phyloP scores from a whole-genome alignment of 2,329 filamentous ascomycete genomes.

The Trichoderma oligosporum region DNA sequence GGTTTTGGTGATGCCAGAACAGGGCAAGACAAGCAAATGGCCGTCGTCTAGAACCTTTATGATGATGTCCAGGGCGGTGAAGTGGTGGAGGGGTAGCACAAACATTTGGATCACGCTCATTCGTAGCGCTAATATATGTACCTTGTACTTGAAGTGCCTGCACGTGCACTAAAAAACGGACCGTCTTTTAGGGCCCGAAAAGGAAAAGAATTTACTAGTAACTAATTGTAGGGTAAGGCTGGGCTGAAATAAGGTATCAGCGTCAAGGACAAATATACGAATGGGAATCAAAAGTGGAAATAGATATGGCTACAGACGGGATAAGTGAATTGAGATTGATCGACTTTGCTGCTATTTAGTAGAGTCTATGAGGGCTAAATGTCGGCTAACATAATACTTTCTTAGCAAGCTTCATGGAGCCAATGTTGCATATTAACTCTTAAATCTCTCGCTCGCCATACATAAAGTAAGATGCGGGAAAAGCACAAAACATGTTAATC shows the following conservation, averaged over 20 bases:
- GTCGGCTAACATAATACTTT: too few relatives aligned
- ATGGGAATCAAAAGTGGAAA: too few relatives aligned
- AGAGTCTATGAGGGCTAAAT: neutral
- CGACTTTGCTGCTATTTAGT: too few relatives aligned
- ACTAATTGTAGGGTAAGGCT: neutral
- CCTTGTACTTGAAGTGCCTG: neutral
- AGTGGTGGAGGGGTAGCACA: conserved; percentile 3
- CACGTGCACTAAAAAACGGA: conserved; percentile 15
- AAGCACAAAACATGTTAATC: neutral
- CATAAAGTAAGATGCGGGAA: neutral
- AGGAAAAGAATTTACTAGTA: neutral
- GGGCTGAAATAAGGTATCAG: neutral
- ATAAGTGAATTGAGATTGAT: too few relatives aligned
- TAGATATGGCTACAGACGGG: too few relatives aligned
- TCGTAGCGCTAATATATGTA: neutral
- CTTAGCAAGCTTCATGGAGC: neutral
- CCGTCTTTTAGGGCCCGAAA: conserved; percentile 14
- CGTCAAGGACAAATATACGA: neutral
- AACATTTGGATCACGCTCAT: neutral
- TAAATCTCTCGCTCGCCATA: neutral
- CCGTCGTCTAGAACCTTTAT: neutral
- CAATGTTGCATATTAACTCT: neutral
- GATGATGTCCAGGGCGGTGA: conserved; percentile 17
- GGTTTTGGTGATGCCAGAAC: conserved; percentile 9
- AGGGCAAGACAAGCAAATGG: conserved; percentile 3